A percentile compares a stretch with the other conserved stretches of the same genome.
Evolutionary conservation across 495 filamentous ascomycete genomes (phyloP).

Genomic region (Aspergillus panamensis): DNA sequence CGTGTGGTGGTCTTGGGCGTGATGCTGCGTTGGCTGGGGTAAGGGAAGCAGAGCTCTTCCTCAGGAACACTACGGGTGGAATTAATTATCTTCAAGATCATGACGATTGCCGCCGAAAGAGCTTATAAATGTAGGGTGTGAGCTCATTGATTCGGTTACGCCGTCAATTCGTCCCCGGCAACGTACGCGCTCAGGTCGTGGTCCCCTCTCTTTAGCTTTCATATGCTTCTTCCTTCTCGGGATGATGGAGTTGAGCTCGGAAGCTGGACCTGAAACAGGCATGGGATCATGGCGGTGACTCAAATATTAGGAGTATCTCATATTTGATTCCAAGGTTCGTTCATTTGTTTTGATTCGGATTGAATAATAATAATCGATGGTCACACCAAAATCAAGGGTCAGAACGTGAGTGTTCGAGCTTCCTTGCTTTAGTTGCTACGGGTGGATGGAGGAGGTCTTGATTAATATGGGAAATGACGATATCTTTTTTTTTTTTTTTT

Average conservation of each 20-base stretch:
- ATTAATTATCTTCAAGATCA: neutral
- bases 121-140: neutral
- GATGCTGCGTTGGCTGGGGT: constrained; percentile 13
- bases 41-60: constrained; percentile 10
- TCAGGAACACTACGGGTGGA: neutral
- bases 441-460: neutral
- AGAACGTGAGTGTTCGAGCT: neutral
- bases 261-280: neutral
- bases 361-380: neutral
- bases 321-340: neutral
- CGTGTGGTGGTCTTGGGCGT: neutral
- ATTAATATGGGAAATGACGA: neutral
- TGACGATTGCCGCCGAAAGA: neutral
- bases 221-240: neutral
- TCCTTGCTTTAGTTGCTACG: neutral
- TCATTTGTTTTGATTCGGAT: neutral
- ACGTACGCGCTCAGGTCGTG: neutral
- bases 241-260: neutral
- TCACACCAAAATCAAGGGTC: constrained; percentile 1
- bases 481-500: no score
- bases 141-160: neutral
- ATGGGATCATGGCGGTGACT: neutral
- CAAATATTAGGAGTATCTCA: neutral
- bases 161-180: neutral
- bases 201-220: neutral